Evolutionary conservation across 192 early-diverging fungal genomes (phyloP).

Genomic region (Pilaira anomala): DNA sequence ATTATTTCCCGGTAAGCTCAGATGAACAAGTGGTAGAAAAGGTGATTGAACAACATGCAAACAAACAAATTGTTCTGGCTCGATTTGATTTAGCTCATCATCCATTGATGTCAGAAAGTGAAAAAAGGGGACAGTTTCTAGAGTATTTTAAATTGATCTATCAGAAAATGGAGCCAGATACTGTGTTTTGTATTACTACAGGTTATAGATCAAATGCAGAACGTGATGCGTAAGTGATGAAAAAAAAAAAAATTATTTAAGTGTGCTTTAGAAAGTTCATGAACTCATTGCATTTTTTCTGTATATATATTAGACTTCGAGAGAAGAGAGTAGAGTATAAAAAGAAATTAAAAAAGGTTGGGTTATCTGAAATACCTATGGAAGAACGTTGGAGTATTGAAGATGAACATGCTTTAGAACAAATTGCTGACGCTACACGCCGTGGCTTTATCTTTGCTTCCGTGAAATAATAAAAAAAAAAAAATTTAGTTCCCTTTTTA

Average conservation of each 20-base stretch:
- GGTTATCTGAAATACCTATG: slow-evolving; percentile 14
- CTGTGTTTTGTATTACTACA: slow-evolving; percentile 11
- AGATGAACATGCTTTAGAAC: slow-evolving; percentile 8
- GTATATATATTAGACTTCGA: slow-evolving; percentile 6
- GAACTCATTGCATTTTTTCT: too few species aligned
- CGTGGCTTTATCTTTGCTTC: slow-evolving; percentile 18
- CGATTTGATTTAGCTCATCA: not conserved
- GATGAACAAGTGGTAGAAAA: slow-evolving; percentile 8
- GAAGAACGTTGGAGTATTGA: slow-evolving; percentile 21
- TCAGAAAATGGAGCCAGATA: slow-evolving; percentile 9
- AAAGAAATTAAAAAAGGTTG: slow-evolving; percentile 1
- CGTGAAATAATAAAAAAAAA: not conserved
- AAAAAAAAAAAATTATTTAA: not conserved
- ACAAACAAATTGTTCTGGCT: not conserved
- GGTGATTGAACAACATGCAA: not conserved
- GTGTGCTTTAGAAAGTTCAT: too few species aligned
- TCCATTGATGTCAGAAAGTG: not conserved
- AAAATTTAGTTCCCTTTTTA: too few species aligned
- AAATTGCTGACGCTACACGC: not conserved
- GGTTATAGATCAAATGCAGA: slow-evolving; percentile 13
- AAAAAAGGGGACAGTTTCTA: not conserved
- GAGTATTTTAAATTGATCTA: slow-evolving; percentile 10
- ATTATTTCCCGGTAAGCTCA: slow-evolving; percentile 2
- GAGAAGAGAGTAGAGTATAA: slow-evolving; percentile 13
- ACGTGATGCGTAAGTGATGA: slow-evolving; percentile 8